Evolutionary conservation across 148 eudicot species (phyloP).

Genomic region (Camellia sinensis): DNA sequence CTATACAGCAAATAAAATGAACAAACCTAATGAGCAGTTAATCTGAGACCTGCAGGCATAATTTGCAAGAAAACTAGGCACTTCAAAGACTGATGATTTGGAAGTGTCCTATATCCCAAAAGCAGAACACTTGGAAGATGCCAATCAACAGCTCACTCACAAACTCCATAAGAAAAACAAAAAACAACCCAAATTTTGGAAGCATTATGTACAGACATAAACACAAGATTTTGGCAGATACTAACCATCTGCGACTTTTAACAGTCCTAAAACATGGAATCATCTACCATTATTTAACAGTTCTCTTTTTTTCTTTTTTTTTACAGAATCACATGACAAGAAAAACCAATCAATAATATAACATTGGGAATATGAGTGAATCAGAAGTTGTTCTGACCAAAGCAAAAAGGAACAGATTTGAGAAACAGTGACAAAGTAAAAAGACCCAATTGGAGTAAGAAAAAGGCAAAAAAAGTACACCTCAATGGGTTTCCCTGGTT

Average conservation of each 20-base stretch:
- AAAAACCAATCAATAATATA: no score
- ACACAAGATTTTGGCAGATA: neutral
- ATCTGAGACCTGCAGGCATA: no score
- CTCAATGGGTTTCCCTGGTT: slow-evolving; percentile 86
- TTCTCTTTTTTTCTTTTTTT: no score
- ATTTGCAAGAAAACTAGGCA: no score
- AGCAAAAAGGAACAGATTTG: neutral
- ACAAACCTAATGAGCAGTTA: no score
- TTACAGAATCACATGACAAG: no score
- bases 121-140: neutral
- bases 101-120: neutral
- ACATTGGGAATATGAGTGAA: no score
- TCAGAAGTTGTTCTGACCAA: neutral
- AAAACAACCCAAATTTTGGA: neutral
- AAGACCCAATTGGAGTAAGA: slow-evolving; percentile 16
- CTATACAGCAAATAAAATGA: no score
- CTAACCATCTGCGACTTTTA: neutral
- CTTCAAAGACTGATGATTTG: no score
- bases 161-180: neutral
- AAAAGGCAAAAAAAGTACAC: slow-evolving; percentile 26
- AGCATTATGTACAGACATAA: neutral
- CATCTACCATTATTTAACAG: no score
- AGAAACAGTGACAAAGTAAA: neutral
- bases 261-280: no score
- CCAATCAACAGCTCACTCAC: neutral